Base-by-base conservation (phyloP, 495 filamentous ascomycete genomes). In the Penicillium cinerascens region DNA sequence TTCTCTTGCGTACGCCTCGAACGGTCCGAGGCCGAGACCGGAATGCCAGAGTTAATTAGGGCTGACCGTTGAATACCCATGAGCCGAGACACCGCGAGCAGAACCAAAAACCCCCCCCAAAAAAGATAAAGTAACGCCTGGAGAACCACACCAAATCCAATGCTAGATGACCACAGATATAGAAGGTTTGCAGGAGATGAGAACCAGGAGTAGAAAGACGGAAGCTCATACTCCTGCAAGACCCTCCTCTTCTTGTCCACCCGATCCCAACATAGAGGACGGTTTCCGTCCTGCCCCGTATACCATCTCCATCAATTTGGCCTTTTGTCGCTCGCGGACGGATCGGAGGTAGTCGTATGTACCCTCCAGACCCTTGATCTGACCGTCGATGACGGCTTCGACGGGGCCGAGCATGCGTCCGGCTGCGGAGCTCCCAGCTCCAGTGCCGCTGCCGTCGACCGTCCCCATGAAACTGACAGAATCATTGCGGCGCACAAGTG, bases 311-410 rank as follows among this genome's bases (percentile, higher is more conserved):
- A 95, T 81, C 56, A 92, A 69, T 72, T 87, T 91, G 25, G 82
- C 78, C 74, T 91, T 95, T 74, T 96, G 91, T 50, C 77, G 78
- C 60, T 87, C 81, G 46, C 91, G 77, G 17, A 91, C 81, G 5
- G 75, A 77, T 43, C 84, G 84, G 4, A 96, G 73, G 61, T 92
- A 87, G 17, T 80, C 76, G 47, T 89, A 88, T 8, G 87, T 90
- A 18, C 86, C 84, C 49, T 92, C 87, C 26, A 96, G 65, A 0
- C 91, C 90, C 8, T 75, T 68, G 48, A 96, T 90, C 71, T 96
- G 91, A 56, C 89, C 88, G 49, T 92, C 88, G 15, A 96, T 80
- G 13, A 77, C 73, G 0, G 71, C 69, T 26, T 70, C 69, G 6
- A 77, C 71, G 13, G 68, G 69, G 0, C 81, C 80, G 7, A 91